Evolutionary conservation across 192 early-diverging fungal genomes (phyloP).

Genomic region (Haplosporangium gracile): DNA sequence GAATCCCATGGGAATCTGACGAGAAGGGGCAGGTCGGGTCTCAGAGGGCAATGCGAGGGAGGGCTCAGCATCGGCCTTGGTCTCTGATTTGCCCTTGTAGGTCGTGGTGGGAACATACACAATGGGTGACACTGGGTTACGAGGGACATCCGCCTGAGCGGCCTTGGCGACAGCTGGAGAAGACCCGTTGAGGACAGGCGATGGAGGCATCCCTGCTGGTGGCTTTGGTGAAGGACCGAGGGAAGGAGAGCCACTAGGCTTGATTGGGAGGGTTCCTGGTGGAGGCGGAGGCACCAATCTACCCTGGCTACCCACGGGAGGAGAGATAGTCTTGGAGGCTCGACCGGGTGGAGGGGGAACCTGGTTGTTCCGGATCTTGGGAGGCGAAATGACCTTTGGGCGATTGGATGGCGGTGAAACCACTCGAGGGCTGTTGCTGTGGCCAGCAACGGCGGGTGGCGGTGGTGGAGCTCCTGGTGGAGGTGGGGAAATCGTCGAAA

Average conservation of each 20-base stretch:
- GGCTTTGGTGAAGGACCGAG: conserved; percentile 34
- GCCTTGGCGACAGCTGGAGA: not conserved
- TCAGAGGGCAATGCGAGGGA: conserved; percentile 18
- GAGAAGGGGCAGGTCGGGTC: conserved; percentile 31
- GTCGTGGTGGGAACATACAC: conserved; percentile 44
- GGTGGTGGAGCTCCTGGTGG: conserved; percentile 46
- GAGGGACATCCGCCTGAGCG: conserved; percentile 2
- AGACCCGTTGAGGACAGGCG: conserved; percentile 15
- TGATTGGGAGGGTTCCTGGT: conserved; percentile 29
- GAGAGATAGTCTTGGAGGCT: conserved; percentile 40
- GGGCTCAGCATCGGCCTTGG: conserved; percentile 15
- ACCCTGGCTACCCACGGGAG: conserved; percentile 16
- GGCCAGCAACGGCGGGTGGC: conserved; percentile 16
- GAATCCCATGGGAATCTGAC: conserved; percentile 41
- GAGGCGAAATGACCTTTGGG: conserved; percentile 35
- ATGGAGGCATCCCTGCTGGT: conserved; percentile 35
- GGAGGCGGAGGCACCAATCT: conserved; percentile 15
- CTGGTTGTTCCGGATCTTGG: not conserved
- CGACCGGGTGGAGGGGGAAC: conserved; percentile 9
- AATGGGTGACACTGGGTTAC: conserved; percentile 39
- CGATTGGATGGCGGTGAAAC: conserved; percentile 30
- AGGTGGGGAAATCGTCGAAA: conserved; percentile 45
- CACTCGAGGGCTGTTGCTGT: conserved; percentile 22
- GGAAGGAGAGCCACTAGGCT: conserved; percentile 24
- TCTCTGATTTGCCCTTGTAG: conserved; percentile 35